phyloP scores from a whole-genome alignment of 1,284 basidiomycete species.

The Pisolithus thermaeus region DNA sequence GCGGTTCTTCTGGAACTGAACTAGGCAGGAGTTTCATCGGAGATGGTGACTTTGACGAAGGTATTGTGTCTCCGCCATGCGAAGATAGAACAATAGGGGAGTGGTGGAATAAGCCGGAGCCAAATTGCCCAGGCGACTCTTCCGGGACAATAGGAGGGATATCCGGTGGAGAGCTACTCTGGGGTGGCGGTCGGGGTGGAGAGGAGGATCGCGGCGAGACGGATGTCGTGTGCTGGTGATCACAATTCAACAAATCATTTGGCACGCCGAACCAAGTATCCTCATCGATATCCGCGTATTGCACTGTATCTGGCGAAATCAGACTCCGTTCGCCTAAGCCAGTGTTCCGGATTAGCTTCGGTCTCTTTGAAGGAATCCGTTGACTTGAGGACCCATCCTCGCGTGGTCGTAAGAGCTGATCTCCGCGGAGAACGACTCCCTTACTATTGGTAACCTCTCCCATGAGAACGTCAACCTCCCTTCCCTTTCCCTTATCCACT shows the following conservation, averaged over 20 bases:
- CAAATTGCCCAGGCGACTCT: not conserved
- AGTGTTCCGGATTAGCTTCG: conserved; percentile 16
- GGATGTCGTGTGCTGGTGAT: conserved; percentile 11
- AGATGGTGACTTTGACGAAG: conserved; percentile 58
- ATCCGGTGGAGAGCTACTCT: conserved; percentile 23
- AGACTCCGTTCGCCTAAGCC: not conserved
- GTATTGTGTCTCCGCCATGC: conserved; percentile 32
- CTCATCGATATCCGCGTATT: not conserved
- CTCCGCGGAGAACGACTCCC: not conserved
- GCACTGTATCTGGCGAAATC: not conserved
- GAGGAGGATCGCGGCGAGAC: conserved; percentile 13
- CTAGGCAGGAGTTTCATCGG: conserved; percentile 42
- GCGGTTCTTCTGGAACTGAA: conserved; percentile 11
- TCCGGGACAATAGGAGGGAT: conserved; percentile 1
- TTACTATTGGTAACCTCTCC: conserved; percentile 33
- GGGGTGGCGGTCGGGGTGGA: conserved; percentile 16
- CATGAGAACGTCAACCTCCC: conserved; percentile 23
- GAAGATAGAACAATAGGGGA: not conserved
- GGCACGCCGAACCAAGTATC: conserved; percentile 18
- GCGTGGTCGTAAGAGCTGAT: not conserved
- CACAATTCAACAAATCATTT: conserved; percentile 7
- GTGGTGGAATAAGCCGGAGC: not conserved
- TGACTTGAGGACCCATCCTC: conserved; percentile 5
- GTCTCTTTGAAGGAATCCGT: conserved; percentile 17
- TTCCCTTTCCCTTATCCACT: conserved; percentile 28